A percentile compares a stretch with the other conserved stretches of the same genome.
Conservation (phyloP, 768 basidiomycete genomes). For the Galerina marginata region DNA sequence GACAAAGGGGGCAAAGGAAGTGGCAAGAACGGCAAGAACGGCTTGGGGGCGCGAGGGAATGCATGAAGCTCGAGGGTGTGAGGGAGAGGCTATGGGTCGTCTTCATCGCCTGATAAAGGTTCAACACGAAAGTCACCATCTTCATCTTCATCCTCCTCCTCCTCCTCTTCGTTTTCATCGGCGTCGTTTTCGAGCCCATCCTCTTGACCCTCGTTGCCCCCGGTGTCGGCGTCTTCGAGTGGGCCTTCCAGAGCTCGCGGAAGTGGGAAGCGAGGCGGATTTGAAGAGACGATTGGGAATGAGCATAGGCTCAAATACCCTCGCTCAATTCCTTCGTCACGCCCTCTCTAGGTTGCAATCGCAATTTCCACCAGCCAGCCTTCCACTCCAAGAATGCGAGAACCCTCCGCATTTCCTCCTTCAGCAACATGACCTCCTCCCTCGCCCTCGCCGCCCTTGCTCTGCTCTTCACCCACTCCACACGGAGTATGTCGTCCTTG, state of each 20-base stretch:
- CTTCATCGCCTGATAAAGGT: too few relatives aligned
- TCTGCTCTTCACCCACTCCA: conserved; percentile 6
- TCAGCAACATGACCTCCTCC: conserved; percentile 19
- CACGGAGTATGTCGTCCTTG: neutral
- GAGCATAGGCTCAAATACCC: conserved; percentile 10
- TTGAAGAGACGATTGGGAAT: conserved; percentile 8
- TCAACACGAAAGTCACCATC: too few relatives aligned
- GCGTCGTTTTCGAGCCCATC: too few relatives aligned
- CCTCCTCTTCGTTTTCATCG: too few relatives aligned
- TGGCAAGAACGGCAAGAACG: too few relatives aligned
- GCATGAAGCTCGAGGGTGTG: too few relatives aligned
- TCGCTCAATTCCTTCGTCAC: conserved; percentile 1
- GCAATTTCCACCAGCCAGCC: conserved; percentile 14
- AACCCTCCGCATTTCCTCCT: conserved; percentile 21
- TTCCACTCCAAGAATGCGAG: conserved; percentile 16
- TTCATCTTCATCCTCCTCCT: too few relatives aligned
- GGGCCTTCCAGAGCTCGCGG: conserved; percentile 13
- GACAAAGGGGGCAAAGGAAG: too few relatives aligned
- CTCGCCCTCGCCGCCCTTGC: conserved; percentile 20
- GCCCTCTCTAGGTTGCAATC: neutral
- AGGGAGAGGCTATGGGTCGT: too few relatives aligned
- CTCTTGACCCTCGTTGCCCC: too few relatives aligned
- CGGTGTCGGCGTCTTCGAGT: too few relatives aligned
- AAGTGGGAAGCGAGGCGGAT: conserved; percentile 18
- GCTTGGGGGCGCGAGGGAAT: too few relatives aligned